Base-by-base conservation (phyloP, 2,329 filamentous ascomycete genomes). In the Ceratocystiopsis brevicomis region DNA sequence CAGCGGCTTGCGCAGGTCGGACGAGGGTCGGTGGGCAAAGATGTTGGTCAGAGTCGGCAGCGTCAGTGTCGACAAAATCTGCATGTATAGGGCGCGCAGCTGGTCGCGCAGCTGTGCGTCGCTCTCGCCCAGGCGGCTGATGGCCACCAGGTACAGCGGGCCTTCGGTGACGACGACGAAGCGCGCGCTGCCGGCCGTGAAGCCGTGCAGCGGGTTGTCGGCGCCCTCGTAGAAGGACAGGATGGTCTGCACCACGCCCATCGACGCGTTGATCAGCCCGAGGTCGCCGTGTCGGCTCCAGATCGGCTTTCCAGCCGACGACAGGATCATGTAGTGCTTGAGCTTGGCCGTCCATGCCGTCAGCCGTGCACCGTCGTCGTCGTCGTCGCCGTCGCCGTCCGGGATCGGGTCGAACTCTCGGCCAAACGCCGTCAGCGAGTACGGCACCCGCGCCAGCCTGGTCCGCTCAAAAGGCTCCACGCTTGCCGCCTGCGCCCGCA, bases 281-380 rank as follows among this genome's bases (percentile, higher is more conserved):
- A 93, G 71, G 52, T 95, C 85, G 37, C 92, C 90, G 57, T 98
- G 88, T 40, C 92, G 75, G 54, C 86, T 96, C 68, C 88, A 98
- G 40, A 98, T 92, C 12, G 90, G 92, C 58, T 98, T 98, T 17
- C 90, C 90, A 11, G 92, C 88, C 14, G 86, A 88, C 3, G 90
- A 96, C 1, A 98, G 66, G 53, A 98, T 93, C 61, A 98, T 76
- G 59, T 94, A 98, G 61, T 98, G 90, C 61, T 98, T 98, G 49
- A 87, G 69, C 63, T 96, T 96, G 35, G 81, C 75, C 57, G 86
- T 90, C 87, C 87, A 98, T 49, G 77, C 68, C 15, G 66, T 63
- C 37, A 94, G 66, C 21, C 84, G 64, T 39, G 67, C 61, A 39
- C 78, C 73, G 43, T 75, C 70, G 39, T 57, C 60, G 47, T 61